Base-by-base conservation (phyloP, 192 early-diverging fungal species). In the Mortierella hygrophila region DNA sequence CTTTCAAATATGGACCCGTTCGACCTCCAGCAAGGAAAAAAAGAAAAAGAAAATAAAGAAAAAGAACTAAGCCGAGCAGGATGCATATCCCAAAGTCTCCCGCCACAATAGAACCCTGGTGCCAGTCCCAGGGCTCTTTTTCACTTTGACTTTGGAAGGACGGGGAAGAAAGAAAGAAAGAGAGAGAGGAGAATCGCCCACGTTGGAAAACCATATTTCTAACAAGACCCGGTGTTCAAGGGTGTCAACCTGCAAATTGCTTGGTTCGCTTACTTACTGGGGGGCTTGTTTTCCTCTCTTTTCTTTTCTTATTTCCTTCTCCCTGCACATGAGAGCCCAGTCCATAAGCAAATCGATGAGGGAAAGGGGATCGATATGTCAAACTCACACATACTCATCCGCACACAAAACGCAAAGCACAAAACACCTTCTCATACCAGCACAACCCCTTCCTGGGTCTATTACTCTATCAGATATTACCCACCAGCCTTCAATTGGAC, bases 301-400 rank as follows among this genome's bases (percentile, higher is more conserved):
- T 42, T 35, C 10, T 16, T 26, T 23, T 18, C 23, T 71, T 21
- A 0, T 42, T n/a, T 42, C 10, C 15, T 32, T 16, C 68, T 70
- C 70, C 41, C 70, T 71, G 70, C 70, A 41, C 38, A 70, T 70
- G 70, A 42, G 41, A 71, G 41, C 70, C 70, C 40, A 41, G 38
- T 40, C 70, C 38, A 41, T 42, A 41, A 6, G 38, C 70, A 42
- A 42, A 35, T 35, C 68, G 9, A 70, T 32, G 29, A 70, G 35
- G 32, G 32, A 41, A 41, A 41, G 41, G 37, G 41, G 69, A 41
- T 38, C 35, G 40, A 42, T 70, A 40, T 52, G 47, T 52, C 16
- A 18, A 42, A 38, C 35, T 70, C 60, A 63, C 26, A 23, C 20
- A 54, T 54, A 57, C 7, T 6, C 16, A 57, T 23, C 0, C 11